Base-by-base conservation (phyloP, 140 eudicot species). In the Ambrosia hybrid region DNA sequence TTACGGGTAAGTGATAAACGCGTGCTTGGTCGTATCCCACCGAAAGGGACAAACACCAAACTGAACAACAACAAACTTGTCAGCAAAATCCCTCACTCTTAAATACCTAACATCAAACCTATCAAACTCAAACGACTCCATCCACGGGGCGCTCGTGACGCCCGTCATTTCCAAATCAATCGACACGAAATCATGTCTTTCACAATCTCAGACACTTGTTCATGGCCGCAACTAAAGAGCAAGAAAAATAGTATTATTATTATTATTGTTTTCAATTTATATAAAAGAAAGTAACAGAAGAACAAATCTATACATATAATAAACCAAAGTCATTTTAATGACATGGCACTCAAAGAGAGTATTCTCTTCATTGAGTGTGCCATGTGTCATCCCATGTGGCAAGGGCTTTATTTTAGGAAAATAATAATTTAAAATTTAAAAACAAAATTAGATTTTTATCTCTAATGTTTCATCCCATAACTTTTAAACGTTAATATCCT, bases 141-240 rank as follows among this genome's bases (percentile, higher is more conserved):
- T 76, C 98, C 98, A 93, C 6, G 97, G 98, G 8, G 98, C 88
- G 65, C 96, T 89, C 52, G 91, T 85, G 46, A 93, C 75, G 5
- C 98, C 98, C 9, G 97, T 93, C 98, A 93, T 93, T 72, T 93
- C 98, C 36, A 93, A 76, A 84, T 93, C 98, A 26, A 93, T 76
- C 13, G 98, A 71, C 61, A 93, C 97, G 55, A 93, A 93, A 52
- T 93, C 97, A 4, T 12, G 45, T 71, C 62, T 39, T 57, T 63
- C 77, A 76, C 64, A 6, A 38, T 61, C 62, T 61, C 53, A 34
- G 51, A 34, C 43, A 61, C 70, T 36, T 58, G 34, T 58, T 76
- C 80, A 76, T 68, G 41, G 51, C 68, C 45, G 43, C 52, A 6
- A 57, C 64, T 58, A 71, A 38, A 34, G 69, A 16, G 56, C 71